phyloP scores from a whole-genome alignment of 768 basidiomycete genomes.

The Coprinopsis sp. region DNA sequence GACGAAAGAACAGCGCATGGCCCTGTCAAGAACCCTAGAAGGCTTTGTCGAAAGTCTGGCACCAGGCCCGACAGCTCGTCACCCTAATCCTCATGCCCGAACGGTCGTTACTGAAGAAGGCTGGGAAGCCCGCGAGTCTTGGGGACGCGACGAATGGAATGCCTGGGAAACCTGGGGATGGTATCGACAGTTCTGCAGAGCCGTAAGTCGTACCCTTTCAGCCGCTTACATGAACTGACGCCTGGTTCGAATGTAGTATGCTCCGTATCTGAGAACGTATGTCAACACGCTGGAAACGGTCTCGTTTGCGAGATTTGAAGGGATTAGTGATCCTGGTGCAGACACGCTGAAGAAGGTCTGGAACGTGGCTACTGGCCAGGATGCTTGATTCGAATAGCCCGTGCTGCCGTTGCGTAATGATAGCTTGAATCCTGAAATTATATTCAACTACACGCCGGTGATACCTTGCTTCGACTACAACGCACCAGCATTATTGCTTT shows the following conservation, averaged over 20 bases:
- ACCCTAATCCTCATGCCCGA: conserved; percentile 48
- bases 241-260: conserved; percentile 52
- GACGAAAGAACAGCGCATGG: conserved; percentile 71
- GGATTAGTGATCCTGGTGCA: conserved; percentile 50
- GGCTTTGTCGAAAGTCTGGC: conserved; percentile 69
- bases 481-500: too few relatives aligned
- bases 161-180: conserved; percentile 88
- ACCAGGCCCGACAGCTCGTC: conserved; percentile 33
- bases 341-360: conserved; percentile 62
- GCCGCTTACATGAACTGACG: not conserved
- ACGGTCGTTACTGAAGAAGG: conserved; percentile 59
- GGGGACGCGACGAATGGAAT: conserved; percentile 75
- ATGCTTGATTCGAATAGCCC: too few relatives aligned
- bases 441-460: too few relatives aligned
- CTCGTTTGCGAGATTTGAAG: conserved; percentile 62
- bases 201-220: conserved; percentile 41
- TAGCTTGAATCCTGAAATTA: too few relatives aligned
- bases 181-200: conserved; percentile 85
- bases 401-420: too few relatives aligned
- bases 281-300: conserved; percentile 64
- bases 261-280: conserved; percentile 74
- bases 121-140: conserved; percentile 67
- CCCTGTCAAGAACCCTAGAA: conserved; percentile 65
- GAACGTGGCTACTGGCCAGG: conserved; percentile 66
- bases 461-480: too few relatives aligned